A percentile compares a stretch with the other conserved stretches of the same genome.
These are phyloP conservation scores for Hippophae rhamnoides DNA, from an alignment of 306 rosid species.

Conservation along the genomic window DNA sequence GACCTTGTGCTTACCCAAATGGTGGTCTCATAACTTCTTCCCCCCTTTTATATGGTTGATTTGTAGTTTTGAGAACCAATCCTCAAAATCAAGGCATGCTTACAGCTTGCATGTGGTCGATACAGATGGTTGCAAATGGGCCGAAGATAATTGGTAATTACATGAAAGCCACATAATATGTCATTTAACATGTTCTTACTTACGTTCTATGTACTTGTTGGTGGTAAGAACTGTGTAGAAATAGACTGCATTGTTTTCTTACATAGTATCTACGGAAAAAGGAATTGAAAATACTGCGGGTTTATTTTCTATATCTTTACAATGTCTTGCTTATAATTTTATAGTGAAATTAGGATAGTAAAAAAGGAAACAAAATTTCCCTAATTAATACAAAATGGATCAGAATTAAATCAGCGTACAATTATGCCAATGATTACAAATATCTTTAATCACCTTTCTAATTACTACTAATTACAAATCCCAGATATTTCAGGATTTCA, in stretches of 20 bases:
- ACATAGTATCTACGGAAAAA: no score
- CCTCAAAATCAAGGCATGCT: constrained; percentile 86
- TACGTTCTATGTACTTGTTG: background rate
- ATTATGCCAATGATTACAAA: no score
- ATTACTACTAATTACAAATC: no score
- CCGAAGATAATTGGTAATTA: constrained; percentile 76
- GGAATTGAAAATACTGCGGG: no score
- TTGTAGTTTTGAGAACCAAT: constrained; percentile 81
- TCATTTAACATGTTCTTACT: background rate
- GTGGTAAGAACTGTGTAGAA: background rate
- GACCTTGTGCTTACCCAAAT: constrained; percentile 4
- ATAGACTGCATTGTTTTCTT: background rate
- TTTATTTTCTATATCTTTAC: no score
- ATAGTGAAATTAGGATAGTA: no score
- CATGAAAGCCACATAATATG: constrained; percentile 1
- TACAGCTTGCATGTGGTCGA: constrained; percentile 86
- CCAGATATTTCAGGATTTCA: no score
- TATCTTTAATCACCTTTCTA: no score
- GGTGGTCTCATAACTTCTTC: constrained; percentile 8
- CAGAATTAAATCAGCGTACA: no score
- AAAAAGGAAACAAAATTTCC: no score
- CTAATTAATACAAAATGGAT: no score
- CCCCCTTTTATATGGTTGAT: constrained; percentile 15
- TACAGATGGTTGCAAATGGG: constrained; percentile 88
- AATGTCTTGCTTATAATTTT: no score